These are phyloP conservation scores for Rhododendron kiyosumense DNA, from an alignment of 148 eudicot species.

Conservation along the genomic window DNA sequence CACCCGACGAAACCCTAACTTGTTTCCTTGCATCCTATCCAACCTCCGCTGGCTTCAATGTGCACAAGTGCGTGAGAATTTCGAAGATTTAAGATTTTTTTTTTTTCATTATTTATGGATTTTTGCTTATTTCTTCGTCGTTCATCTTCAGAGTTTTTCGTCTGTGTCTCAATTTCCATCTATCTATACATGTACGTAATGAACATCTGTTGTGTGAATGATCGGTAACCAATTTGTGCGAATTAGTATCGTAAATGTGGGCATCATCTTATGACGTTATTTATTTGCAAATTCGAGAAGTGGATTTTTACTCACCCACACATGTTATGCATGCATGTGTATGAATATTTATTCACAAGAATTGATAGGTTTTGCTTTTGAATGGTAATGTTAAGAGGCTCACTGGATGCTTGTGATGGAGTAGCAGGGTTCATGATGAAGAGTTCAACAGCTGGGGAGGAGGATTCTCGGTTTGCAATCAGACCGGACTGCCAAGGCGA, in stretches of 20 bases:
- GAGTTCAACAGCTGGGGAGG: constrained; percentile 27
- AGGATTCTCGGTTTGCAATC: constrained; percentile 57
- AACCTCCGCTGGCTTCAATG: background rate
- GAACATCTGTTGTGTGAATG: background rate
- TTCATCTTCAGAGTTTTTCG: background rate
- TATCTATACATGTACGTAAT: background rate
- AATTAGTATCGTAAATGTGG: background rate
- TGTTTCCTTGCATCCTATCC: background rate
- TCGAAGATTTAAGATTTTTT: background rate
- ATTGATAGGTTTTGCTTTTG: background rate
- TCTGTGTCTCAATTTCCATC: background rate
- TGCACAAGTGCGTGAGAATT: constrained; percentile 2
- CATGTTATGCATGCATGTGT: background rate
- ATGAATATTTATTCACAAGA: background rate
- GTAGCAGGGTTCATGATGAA: background rate
- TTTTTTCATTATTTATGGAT: too few species aligned
- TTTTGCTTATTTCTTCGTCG: background rate
- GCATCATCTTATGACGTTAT: too few species aligned
- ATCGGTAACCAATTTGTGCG: background rate
- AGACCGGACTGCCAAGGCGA: constrained; percentile 73
- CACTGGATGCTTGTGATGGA: constrained; percentile 1
- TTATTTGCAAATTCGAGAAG: too few species aligned
- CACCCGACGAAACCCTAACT: background rate
- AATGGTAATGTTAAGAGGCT: background rate
- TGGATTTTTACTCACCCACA: too few species aligned